Evolutionary conservation across 2,329 filamentous ascomycete species (phyloP).

Genomic region (Calonectria leucothoes): DNA sequence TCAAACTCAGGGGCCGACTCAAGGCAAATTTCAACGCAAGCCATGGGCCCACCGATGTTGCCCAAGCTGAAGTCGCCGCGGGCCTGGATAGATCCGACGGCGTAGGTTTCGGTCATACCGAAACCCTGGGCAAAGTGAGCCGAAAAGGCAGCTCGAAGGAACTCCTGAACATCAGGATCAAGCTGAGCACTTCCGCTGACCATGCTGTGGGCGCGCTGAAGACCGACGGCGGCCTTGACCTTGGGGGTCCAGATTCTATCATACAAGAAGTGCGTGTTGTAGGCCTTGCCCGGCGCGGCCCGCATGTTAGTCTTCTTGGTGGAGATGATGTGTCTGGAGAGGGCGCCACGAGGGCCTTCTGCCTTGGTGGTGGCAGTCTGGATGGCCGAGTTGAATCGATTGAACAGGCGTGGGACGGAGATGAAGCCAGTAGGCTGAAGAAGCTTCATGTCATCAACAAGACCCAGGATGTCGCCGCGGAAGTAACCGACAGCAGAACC

Average conservation of each 20-base stretch:
- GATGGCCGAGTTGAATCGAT: slow-evolving; percentile 87
- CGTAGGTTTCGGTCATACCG: slow-evolving; percentile 94
- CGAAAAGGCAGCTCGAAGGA: slow-evolving; percentile 85
- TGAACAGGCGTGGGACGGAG: slow-evolving; percentile 92
- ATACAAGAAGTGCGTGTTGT: slow-evolving; percentile 81
- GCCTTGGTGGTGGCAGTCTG: slow-evolving; percentile 83
- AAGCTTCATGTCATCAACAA: slow-evolving; percentile 92
- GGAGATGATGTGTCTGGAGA: slow-evolving; percentile 83
- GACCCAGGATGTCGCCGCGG: slow-evolving; percentile 86
- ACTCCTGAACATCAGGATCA: slow-evolving; percentile 88
- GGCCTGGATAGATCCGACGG: slow-evolving; percentile 77
- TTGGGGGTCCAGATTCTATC: slow-evolving; percentile 93
- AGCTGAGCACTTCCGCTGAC: slow-evolving; percentile 91
- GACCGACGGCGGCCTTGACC: slow-evolving; percentile 83
- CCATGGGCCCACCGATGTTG: slow-evolving; percentile 82
- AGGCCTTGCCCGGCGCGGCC: slow-evolving; percentile 77
- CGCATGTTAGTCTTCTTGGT: slow-evolving; percentile 85
- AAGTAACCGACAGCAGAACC: slow-evolving; percentile 90
- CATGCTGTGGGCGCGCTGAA: slow-evolving; percentile 79
- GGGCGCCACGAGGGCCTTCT: slow-evolving; percentile 80
- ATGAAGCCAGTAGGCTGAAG: slow-evolving; percentile 85
- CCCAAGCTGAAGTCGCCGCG: slow-evolving; percentile 78
- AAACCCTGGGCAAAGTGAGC: slow-evolving; percentile 88
- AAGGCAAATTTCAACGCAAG: slow-evolving; percentile 80
- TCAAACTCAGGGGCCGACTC: slow-evolving; percentile 94